Base-by-base conservation (phyloP, 352 stramenopile species). In the Phytophthora ramorum region DNA sequence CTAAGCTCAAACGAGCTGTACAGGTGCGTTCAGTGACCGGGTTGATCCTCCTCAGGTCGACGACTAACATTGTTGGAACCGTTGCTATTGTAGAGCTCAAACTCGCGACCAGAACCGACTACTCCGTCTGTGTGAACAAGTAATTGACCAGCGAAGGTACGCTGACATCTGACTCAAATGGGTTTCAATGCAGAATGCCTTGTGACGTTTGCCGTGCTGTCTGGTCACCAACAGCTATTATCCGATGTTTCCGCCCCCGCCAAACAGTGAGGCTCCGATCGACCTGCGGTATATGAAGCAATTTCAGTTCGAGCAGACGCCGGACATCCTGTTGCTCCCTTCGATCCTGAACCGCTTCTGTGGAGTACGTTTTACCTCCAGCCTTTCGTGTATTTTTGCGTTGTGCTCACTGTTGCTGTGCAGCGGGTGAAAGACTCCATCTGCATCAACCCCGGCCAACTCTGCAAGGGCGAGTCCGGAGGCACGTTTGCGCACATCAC, bases 281-380 rank as follows among this genome's bases (percentile, higher is more conserved):
- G 97, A 99, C 70, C 69, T 99, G 41, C 83, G 90, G 20, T 95
- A 98, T 63, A 90, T 96, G 68, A 85, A 96, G 37, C 75, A 97
- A 54, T 98, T 93, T 63, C 76, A 92, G 62, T 94, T 99, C 49
- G 88, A 95, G 24, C 75, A 92, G 38, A 96, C 87, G 1, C 97
- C 97, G 0, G 97, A 99, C 75, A 77, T 99, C 19, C 72, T 99
- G 35, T 76, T 99, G 50, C 69, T 99, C 17, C 97, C 97, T 26
- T 99, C 96, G 4, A 97, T 97, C 55, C 79, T 99, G 32, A 94
- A 93, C 52, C 88, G 86, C 4, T 96, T 96, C 66, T 93, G 83
- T 75, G 88, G 88, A 40, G 88, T 96, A 83, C 58, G 85, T 87
- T 38, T 19, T 24, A 0, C 5, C 13, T 41, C 12, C 9, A 47